Base-by-base conservation (phyloP, 129 eudicot genomes). In the Deinandra increscens region DNA sequence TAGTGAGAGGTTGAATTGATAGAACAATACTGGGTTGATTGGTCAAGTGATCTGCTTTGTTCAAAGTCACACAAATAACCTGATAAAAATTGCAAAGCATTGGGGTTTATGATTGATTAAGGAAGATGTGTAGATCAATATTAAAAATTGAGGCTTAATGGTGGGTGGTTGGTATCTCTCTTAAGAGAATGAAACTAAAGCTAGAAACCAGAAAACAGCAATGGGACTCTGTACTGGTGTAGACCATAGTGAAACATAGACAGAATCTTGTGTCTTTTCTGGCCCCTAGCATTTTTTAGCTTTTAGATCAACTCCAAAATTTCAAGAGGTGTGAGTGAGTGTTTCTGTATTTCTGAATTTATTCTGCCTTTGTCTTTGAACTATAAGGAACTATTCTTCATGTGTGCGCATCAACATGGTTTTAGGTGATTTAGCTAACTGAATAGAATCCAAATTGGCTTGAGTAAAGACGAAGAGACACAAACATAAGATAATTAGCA, bases 241-340 rank as follows among this genome's bases (percentile, higher is more conserved):
- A 77, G 81, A 63, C 76, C 81, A 68, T 68, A 68, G 75, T 77
- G 66, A 77, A 62, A 77, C 70, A 77, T 39, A 51, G 58, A 69
- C 76, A 51, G 70, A 76, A 76, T 76, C 81, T 76, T 76, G 70
- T 70, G 81, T 77, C 81, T 61, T 77, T 61, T 77, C 81, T 77
- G 76, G 61, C 81, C 69, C 66, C 50, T 77, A 42, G 55, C 65
- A 51, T 60, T 23, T 74, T 39, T 77, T 77, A 77, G 66, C 58
- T 15, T 77, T 70, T 69, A 62, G 63, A 69, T 69, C 64, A 77
- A 69, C 23, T 77, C 71, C 76, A 77, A 69, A 33, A 20, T 68
- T 48, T 36, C 44, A 45, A 59, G 11, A 59, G 53, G 36, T 44
- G n/a, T n/a, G n/a, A n/a, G n/a, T n/a, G n/a, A n/a, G n/a, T n/a